Conservation (phyloP, 352 stramenopile species). For the Blastocystis hominis region DNA sequence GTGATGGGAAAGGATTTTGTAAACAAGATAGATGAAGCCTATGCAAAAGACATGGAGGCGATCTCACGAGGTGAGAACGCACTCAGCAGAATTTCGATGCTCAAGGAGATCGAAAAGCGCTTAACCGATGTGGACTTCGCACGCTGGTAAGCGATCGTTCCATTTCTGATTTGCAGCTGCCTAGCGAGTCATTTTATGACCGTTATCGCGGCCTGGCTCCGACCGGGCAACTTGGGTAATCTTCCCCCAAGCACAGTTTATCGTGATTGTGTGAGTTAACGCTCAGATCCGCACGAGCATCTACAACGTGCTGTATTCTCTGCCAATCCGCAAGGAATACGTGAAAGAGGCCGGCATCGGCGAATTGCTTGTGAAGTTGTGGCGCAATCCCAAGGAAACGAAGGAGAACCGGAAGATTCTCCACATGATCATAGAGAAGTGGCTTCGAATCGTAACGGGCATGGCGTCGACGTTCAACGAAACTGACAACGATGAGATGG, state of each 20-base stretch:
- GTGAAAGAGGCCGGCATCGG: slow-evolving; percentile 36
- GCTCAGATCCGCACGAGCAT: background rate
- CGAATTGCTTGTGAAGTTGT: slow-evolving; percentile 45
- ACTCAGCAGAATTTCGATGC: slow-evolving; percentile 23
- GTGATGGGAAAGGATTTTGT: slow-evolving; percentile 15
- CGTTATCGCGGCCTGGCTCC: slow-evolving; percentile 29
- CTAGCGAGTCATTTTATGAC: slow-evolving; percentile 1
- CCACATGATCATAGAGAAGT: slow-evolving; percentile 52
- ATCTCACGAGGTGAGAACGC: slow-evolving; percentile 10
- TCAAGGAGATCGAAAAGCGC: slow-evolving; percentile 1
- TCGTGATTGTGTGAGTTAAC: background rate
- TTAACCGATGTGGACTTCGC: slow-evolving; percentile 16
- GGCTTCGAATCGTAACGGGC: slow-evolving; percentile 39
- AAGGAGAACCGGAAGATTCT: slow-evolving; percentile 20
- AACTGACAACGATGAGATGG: slow-evolving; percentile 31
- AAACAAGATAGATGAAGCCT: slow-evolving; percentile 30
- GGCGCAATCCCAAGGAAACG: slow-evolving; percentile 27
- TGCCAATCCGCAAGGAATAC: slow-evolving; percentile 19
- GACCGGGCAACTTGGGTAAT: background rate
- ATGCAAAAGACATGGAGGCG: slow-evolving; percentile 23
- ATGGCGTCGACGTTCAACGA: background rate
- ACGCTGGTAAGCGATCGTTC: background rate
- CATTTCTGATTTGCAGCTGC: background rate
- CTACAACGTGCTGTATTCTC: slow-evolving; percentile 7
- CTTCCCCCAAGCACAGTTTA: slow-evolving; percentile 13